Evolutionary conservation across 2,329 filamentous ascomycete species (phyloP).

Genomic region (Fusarium vanettenii): DNA sequence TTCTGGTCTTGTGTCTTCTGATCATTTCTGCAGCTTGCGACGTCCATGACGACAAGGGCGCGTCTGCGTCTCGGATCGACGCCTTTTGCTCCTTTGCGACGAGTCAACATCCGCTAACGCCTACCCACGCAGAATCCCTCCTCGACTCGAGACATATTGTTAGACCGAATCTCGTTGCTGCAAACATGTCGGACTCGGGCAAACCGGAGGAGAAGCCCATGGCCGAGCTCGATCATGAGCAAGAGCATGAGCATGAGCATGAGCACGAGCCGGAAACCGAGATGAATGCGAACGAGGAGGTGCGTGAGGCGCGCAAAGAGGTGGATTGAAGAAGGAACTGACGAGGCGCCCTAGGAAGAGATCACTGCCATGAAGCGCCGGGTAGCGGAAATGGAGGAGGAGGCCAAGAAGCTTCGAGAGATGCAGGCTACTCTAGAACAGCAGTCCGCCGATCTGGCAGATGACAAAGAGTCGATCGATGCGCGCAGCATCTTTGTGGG

Average conservation of each 20-base stretch:
- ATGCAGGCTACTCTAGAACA: conserved; percentile 90
- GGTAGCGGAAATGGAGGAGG: conserved; percentile 91
- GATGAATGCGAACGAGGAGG: conserved; percentile 50
- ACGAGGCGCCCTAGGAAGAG: conserved; percentile 69
- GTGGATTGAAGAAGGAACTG: conserved; percentile 45
- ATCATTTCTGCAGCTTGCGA: conserved; percentile 7
- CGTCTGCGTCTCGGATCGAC: neutral
- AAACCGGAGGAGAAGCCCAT: conserved; percentile 47
- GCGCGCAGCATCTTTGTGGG: conserved; percentile 97
- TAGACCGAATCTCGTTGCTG: neutral
- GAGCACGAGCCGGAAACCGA: conserved; percentile 48
- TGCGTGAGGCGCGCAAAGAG: conserved; percentile 49
- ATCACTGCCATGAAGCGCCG: conserved; percentile 88
- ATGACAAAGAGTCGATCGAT: conserved; percentile 97
- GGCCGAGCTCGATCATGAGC: conserved; percentile 45
- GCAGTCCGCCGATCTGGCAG: conserved; percentile 83
- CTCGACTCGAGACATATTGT: neutral
- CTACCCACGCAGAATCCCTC: conserved; percentile 5
- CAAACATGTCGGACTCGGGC: conserved; percentile 49
- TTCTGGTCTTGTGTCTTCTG: neutral
- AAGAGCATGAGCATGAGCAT: conserved; percentile 42
- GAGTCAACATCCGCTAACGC: conserved; percentile 20
- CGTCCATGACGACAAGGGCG: conserved; percentile 28
- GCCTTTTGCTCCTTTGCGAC: conserved; percentile 2
- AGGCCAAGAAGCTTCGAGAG: conserved; percentile 86